Conservation (phyloP, 2,329 filamentous ascomycete species). For the Biscogniauxia sp. region DNA sequence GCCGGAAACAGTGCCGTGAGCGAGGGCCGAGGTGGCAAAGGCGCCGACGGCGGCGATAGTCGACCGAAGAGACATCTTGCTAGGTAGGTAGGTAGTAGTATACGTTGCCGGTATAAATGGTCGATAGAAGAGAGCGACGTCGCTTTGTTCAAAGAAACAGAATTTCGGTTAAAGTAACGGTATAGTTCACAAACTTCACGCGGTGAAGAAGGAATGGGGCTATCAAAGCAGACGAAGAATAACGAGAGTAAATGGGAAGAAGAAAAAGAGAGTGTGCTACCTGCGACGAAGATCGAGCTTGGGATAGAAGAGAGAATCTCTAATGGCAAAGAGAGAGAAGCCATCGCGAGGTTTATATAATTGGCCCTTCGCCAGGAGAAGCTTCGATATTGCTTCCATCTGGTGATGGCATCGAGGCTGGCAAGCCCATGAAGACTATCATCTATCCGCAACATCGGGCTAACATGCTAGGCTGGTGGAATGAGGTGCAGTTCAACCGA, state of each 20-base stretch:
- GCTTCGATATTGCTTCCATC: background rate
- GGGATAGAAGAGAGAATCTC: background rate
- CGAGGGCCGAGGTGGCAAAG: conserved; percentile 6
- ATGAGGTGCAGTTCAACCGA: background rate
- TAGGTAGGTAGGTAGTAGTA: background rate
- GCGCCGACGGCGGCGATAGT: conserved; percentile 6
- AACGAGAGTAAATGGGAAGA: background rate
- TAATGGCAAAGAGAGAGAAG: background rate
- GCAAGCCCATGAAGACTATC: background rate
- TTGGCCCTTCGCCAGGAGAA: background rate
- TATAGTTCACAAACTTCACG: background rate
- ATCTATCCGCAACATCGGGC: background rate
- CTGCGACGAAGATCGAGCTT: background rate
- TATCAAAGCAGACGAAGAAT: background rate
- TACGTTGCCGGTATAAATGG: background rate
- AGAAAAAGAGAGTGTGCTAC: background rate
- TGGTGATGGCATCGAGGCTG: background rate
- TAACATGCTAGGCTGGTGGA: background rate
- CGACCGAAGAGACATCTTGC: conserved; percentile 2
- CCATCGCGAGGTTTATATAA: background rate
- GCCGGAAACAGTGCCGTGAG: conserved; percentile 11
- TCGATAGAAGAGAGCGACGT: background rate
- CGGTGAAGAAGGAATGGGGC: background rate
- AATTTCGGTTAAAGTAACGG: background rate
- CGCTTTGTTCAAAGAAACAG: background rate